These are phyloP conservation scores for Umbelopsis sp. DNA, from an alignment of 371 early-diverging fungal genomes.

Conservation along the genomic window DNA sequence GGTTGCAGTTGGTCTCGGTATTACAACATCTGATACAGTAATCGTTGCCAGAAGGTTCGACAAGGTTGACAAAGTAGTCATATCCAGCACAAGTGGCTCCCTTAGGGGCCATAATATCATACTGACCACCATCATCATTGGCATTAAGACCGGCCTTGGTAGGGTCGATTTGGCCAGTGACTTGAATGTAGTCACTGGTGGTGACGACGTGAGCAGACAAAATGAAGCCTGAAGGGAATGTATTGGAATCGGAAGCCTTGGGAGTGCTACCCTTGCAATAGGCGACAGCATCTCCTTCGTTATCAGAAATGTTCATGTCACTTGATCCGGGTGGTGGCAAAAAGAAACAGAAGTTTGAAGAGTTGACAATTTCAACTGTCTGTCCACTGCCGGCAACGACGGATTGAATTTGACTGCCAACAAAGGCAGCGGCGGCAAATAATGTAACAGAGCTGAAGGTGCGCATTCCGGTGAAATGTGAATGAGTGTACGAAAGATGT, in stretches of 20 bases:
- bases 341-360: conserved; percentile 53
- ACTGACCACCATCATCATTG: conserved; percentile 57
- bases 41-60: conserved; percentile 49
- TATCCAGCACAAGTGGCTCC: conserved; percentile 55
- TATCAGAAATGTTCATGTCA: conserved; percentile 42
- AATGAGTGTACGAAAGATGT: neutral
- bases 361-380: conserved; percentile 45
- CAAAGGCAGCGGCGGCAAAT: conserved; percentile 13
- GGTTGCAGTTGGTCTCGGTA: conserved; percentile 36
- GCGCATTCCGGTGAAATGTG: conserved; percentile 1
- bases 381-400: conserved; percentile 30
- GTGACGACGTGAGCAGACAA: conserved; percentile 47
- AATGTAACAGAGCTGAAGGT: conserved; percentile 8
- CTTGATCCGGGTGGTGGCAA: conserved; percentile 50
- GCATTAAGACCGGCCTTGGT: conserved; percentile 37
- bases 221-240: conserved; percentile 47
- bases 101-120: conserved; percentile 50
- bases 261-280: conserved; percentile 55
- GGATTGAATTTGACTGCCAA: neutral
- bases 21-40: conserved; percentile 63
- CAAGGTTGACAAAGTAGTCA: conserved; percentile 50
- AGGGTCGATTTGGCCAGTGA: conserved; percentile 59
- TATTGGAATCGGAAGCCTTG: conserved; percentile 38
- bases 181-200: conserved; percentile 52
- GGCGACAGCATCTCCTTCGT: conserved; percentile 55